phyloP scores from a whole-genome alignment of 306 rosid species.

The Ochetophila trinervis region DNA sequence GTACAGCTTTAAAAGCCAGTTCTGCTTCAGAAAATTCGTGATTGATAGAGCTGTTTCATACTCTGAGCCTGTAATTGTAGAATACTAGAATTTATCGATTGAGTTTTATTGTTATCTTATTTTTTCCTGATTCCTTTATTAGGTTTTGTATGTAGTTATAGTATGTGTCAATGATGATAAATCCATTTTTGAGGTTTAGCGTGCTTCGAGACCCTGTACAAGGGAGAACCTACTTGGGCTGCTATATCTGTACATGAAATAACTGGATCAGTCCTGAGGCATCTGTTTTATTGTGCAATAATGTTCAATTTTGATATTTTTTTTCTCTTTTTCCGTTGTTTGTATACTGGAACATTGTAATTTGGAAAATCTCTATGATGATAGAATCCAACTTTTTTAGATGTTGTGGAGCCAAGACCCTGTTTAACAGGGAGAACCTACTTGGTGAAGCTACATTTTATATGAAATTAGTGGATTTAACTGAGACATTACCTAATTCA shows the following conservation, averaged over 20 bases:
- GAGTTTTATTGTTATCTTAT: background rate
- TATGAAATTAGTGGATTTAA: slow-evolving; percentile 35
- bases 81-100: accelerated
- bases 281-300: no score
- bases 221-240: slow-evolving; percentile 25
- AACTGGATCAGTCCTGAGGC: background rate
- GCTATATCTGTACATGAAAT: slow-evolving; percentile 5
- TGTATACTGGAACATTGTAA: background rate
- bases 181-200: background rate
- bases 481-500: no score
- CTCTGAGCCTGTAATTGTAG: slow-evolving; percentile 48
- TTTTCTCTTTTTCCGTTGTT: background rate
- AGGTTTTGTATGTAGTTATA: no score
- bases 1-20: slow-evolving; percentile 88
- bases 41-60: slow-evolving; percentile 68
- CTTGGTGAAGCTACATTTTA: slow-evolving; percentile 59
- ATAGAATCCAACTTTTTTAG: slow-evolving; percentile 43
- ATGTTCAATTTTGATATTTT: background rate
- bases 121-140: background rate
- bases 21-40: slow-evolving; percentile 89
- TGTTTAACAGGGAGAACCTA: slow-evolving; percentile 74
- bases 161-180: slow-evolving; percentile 13
- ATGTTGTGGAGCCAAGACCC: slow-evolving; percentile 57
- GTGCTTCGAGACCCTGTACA: slow-evolving; percentile 11
- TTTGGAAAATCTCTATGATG: slow-evolving; percentile 31